phyloP scores from a whole-genome alignment of 768 basidiomycete species.

The Tricholoma sp. region DNA sequence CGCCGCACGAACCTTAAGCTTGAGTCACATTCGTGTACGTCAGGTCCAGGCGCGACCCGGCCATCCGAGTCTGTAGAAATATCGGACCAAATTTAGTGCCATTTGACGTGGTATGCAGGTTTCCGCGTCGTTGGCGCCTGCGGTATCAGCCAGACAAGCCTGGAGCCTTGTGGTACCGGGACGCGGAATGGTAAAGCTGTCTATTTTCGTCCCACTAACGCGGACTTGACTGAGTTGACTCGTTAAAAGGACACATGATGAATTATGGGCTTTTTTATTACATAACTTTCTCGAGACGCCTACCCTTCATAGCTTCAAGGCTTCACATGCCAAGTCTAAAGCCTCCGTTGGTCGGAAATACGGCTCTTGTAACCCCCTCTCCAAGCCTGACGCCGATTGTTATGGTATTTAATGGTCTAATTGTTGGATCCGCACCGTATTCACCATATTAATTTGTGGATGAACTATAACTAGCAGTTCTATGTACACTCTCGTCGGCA shows the following conservation, averaged over 20 bases:
- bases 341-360: background rate
- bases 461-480: background rate
- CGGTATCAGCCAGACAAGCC: too few species aligned
- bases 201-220: too few species aligned
- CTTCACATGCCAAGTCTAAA: background rate
- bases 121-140: too few species aligned
- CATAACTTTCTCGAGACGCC: background rate
- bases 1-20: background rate
- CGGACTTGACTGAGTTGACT: too few species aligned
- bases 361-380: background rate
- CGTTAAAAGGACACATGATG: too few species aligned
- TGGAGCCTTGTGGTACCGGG: too few species aligned
- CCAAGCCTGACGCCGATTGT: background rate
- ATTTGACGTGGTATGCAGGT: too few species aligned
- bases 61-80: too few species aligned
- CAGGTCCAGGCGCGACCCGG: too few species aligned
- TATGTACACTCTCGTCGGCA: background rate
- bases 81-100: too few species aligned
- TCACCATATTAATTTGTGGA: background rate
- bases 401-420: conserved; percentile 5
- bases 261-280: background rate
- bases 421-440: background rate
- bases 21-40: background rate
- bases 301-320: background rate
- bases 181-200: too few species aligned